Evolutionary conservation across 805 yeast species (phyloP), one percentile per base, ranked within the genome.

Genomic region (Teunomyces aglyptinius): DNA sequence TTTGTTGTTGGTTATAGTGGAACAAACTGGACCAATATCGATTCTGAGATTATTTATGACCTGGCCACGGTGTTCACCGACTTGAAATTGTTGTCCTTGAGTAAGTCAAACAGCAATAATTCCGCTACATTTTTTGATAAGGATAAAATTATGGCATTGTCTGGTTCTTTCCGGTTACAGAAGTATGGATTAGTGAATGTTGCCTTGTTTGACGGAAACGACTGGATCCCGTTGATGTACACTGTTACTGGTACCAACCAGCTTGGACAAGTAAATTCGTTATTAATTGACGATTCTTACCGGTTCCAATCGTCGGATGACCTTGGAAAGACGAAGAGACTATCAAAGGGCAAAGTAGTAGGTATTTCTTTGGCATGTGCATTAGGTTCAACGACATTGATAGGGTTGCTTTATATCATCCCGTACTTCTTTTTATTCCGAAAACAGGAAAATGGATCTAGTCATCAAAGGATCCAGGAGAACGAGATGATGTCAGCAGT

Each of bases 141-240:
- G n/a, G 63, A 70, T 36, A 66, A 75, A 43, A 61, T 81, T 0
- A 61, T 89, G 19, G 55, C 83, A 20, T 76, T 84, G 2, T 67
- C 86, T 3, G 96, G 96, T 31, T 52, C 60, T 22, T 68, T 87
- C 38, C 58, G 64, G 3, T 57, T 86, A 33, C 53, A 64, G 2
- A 61, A 61, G 2, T 81, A 76, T 56, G 94, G 91, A 0, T 58
- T 65, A 20, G 81, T 78, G 2, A 78, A 82, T 33, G 72, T 81
- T 22, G 92, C 91, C 0, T 64, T 79, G 24, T 88, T 63, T 64
- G 81, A 88, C 58, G 90, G 95, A 1, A 52, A 68, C 0, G 42
- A 54, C 6, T 89, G 96, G 96, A 57, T 67, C 26, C 96, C 96
- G 10, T 80, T 75, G 48, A 59, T 81, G 2, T 77, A 77, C 49